Conservation (phyloP, 495 filamentous ascomycete species). For the Stereocaulon alpinum region DNA sequence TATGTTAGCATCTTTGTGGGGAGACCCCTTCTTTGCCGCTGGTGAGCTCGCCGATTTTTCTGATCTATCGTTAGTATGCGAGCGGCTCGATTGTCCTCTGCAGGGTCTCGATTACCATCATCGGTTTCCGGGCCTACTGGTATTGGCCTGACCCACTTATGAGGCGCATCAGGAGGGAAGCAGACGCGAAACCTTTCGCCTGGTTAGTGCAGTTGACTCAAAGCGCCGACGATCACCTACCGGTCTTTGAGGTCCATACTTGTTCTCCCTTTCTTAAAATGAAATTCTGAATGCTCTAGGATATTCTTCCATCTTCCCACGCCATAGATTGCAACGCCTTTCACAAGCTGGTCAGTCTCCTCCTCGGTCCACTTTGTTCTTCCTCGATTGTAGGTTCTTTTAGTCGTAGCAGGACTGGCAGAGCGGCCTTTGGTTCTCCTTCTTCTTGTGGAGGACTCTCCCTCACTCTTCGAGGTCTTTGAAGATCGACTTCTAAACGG, state of each 20-base stretch:
- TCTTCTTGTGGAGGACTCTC: background rate
- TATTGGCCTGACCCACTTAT: constrained; percentile 9
- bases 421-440: constrained; percentile 7
- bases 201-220: background rate
- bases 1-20: background rate
- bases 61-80: background rate
- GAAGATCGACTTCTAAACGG: background rate
- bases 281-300: constrained; percentile 59
- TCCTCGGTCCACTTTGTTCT: constrained; percentile 65
- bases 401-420: background rate
- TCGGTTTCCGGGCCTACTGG: constrained; percentile 1
- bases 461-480: background rate
- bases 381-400: constrained; percentile 12
- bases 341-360: constrained; percentile 66
- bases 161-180: constrained; percentile 10
- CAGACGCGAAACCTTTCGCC: constrained; percentile 20
- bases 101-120: background rate
- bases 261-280: constrained; percentile 59
- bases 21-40: constrained; percentile 19
- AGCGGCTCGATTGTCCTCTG: background rate
- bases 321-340: constrained; percentile 70
- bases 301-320: constrained; percentile 86
- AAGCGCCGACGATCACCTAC: constrained; percentile 24
- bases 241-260: constrained; percentile 80
- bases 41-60: constrained; percentile 42